Evolutionary conservation across 1,139 yeast species (phyloP).

Genomic region (Eremothecium cymbalariae): DNA sequence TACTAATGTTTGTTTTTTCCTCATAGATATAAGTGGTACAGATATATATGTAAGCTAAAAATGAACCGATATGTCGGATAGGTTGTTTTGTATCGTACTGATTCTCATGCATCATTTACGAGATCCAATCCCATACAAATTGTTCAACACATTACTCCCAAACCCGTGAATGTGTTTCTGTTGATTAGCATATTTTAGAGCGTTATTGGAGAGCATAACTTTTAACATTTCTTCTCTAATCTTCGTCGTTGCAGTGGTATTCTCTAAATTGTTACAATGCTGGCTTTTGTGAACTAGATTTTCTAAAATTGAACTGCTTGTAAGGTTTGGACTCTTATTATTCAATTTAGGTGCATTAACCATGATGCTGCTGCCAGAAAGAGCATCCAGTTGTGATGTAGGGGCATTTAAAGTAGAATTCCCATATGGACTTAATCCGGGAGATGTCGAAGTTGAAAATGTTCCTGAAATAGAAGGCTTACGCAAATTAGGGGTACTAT

Average conservation of each 20-base stretch:
- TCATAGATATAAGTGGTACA: no score
- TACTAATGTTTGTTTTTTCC: no score
- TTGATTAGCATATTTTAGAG: slow-evolving; percentile 1
- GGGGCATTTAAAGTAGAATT: no score
- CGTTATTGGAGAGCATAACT: slow-evolving; percentile 7
- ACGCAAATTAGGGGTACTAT: not conserved
- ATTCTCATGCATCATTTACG: slow-evolving; percentile 5
- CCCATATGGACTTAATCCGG: not conserved
- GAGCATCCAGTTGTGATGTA: no score
- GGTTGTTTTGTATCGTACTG: no score
- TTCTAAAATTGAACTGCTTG: not conserved
- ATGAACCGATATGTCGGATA: no score
- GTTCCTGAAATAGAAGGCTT: not conserved
- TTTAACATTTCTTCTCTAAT: slow-evolving; percentile 9
- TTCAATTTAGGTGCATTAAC: no score
- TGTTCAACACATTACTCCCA: slow-evolving; percentile 16
- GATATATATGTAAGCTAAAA: no score
- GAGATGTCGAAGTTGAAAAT: not conserved
- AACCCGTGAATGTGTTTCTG: slow-evolving; percentile 10
- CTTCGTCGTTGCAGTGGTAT: not conserved
- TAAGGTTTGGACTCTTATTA: not conserved
- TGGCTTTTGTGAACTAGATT: not conserved
- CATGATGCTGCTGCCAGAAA: no score
- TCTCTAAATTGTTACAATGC: not conserved
- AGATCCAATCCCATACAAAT: slow-evolving; percentile 14